These are phyloP conservation scores for Boletellus ananas DNA, from an alignment of 768 basidiomycete species.

Conservation along the genomic window DNA sequence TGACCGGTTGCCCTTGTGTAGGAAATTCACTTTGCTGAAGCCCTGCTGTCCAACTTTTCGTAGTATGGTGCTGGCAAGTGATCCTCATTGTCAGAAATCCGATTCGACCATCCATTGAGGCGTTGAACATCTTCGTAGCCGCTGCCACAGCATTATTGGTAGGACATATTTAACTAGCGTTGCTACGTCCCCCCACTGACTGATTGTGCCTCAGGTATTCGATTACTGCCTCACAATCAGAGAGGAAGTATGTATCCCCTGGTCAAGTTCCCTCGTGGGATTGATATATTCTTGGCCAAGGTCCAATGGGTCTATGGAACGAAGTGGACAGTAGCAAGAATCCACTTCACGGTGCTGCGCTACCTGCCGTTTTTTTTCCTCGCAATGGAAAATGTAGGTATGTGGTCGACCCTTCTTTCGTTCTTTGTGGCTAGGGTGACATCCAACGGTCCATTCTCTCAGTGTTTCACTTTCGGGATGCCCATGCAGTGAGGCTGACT, in stretches of 20 bases:
- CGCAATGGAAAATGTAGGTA: conserved; percentile 12
- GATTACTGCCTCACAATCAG: conserved; percentile 16
- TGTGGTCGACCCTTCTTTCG: background rate
- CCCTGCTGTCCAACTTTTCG: too few relatives aligned
- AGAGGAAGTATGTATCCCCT: conserved; percentile 4
- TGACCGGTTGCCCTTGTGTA: too few relatives aligned
- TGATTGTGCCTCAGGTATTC: conserved; percentile 5
- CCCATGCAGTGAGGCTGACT: conserved; percentile 5
- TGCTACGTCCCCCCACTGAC: background rate
- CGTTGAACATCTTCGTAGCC: too few relatives aligned
- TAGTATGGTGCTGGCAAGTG: too few relatives aligned
- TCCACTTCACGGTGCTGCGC: conserved; percentile 18
- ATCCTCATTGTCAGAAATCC: too few relatives aligned
- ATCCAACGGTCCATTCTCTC: background rate
- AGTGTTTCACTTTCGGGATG: conserved; percentile 9
- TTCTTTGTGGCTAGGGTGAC: too few relatives aligned
- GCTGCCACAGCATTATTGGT: conserved; percentile 13
- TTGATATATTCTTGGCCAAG: conserved; percentile 12
- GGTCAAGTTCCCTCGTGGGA: background rate
- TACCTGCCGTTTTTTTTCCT: conserved; percentile 21
- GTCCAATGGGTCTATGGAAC: conserved; percentile 15
- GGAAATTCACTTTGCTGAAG: too few relatives aligned
- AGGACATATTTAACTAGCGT: background rate
- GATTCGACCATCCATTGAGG: too few relatives aligned
- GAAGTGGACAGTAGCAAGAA: conserved; percentile 14